These are phyloP conservation scores for Eucalyptus cloeziana DNA, from an alignment of 345 rosid genomes.

Conservation along the genomic window DNA sequence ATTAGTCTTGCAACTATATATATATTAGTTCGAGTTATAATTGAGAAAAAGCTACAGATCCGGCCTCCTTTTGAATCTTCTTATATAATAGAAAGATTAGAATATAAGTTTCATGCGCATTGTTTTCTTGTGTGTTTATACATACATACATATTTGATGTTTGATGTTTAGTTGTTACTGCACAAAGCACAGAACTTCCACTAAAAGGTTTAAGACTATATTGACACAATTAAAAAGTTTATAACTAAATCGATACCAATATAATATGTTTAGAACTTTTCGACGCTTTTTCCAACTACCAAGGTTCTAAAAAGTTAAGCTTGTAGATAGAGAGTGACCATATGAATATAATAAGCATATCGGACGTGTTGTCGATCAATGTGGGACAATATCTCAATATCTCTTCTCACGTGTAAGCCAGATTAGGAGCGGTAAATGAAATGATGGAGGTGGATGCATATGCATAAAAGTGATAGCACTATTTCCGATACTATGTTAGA, in stretches of 20 bases:
- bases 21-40: not conserved
- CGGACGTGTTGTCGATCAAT: not conserved
- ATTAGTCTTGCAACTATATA: not conserved
- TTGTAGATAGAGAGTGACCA: not conserved
- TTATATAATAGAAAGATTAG: not conserved
- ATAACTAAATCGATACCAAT: not conserved
- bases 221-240: not conserved
- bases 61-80: not conserved
- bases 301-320: not conserved
- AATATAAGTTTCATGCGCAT: not conserved
- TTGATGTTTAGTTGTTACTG: not conserved
- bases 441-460: not conserved
- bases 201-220: too few relatives aligned
- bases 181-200: too few relatives aligned
- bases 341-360: not conserved
- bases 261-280: not conserved
- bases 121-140: not conserved
- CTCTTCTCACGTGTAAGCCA: not conserved
- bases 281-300: rapidly evolving
- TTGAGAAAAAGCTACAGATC: not conserved
- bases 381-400: not conserved
- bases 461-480: not conserved
- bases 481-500: not conserved
- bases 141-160: not conserved
- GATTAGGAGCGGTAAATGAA: rapidly evolving